A percentile compares a stretch with the other conserved stretches of the same genome.
Conservation (phyloP, 176 grass and related monocot species). For the Olyra latifolia region DNA sequence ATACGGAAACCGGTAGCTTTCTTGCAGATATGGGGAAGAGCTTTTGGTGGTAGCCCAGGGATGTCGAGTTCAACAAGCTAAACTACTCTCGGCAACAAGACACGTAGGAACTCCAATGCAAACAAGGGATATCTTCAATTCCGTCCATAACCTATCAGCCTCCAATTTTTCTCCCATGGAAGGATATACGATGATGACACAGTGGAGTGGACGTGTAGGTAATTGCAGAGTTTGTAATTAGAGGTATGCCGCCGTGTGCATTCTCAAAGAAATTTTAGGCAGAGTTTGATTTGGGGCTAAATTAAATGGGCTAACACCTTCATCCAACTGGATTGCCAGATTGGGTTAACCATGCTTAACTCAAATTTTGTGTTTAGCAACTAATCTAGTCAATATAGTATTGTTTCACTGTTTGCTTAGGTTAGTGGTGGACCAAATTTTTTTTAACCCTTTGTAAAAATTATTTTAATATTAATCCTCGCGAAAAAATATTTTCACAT, state of each 20-base stretch:
- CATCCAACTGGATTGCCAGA: too few relatives aligned
- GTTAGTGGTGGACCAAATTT: too few relatives aligned
- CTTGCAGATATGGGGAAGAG: background rate
- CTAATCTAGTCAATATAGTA: too few relatives aligned
- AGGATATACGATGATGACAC: background rate
- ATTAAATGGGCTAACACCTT: too few relatives aligned
- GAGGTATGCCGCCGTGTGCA: too few relatives aligned
- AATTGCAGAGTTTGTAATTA: background rate
- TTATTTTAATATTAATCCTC: too few relatives aligned
- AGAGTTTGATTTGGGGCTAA: background rate
- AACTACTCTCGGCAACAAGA: constrained; percentile 20
- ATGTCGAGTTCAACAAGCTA: constrained; percentile 37
- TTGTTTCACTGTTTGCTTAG: too few relatives aligned
- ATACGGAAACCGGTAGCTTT: constrained; percentile 7
- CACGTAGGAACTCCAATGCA: constrained; percentile 7
- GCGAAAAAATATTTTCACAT: too few relatives aligned
- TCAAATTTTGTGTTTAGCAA: too few relatives aligned
- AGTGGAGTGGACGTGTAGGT: background rate
- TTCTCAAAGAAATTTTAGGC: background rate
- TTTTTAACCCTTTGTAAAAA: too few relatives aligned
- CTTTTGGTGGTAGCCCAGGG: background rate
- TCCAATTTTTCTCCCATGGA: background rate
- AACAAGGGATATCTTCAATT: background rate
- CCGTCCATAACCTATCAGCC: background rate
- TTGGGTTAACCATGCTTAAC: too few relatives aligned